phyloP scores from a whole-genome alignment of 179 eudicot genomes.

The Carnegiea gigantea region DNA sequence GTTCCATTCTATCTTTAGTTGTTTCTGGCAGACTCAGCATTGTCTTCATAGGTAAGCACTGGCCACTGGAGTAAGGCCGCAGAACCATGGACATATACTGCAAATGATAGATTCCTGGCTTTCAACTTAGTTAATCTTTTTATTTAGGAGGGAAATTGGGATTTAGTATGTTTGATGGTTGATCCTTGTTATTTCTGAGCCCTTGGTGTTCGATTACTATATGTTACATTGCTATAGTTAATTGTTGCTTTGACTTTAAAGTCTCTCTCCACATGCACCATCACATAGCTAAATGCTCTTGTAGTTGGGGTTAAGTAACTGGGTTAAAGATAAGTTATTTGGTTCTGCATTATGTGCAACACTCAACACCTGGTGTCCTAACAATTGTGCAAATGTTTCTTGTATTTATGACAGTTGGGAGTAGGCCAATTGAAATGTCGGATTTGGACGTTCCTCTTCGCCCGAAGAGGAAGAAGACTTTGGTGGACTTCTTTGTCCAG shows the following conservation, averaged over 20 bases:
- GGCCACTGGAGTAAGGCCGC: neutral
- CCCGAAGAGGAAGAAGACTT: conserved; percentile 78
- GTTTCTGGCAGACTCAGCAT: no score
- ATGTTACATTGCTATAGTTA: neutral
- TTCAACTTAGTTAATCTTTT: neutral
- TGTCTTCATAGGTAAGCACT: neutral
- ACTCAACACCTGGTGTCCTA: neutral
- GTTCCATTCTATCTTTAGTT: no score
- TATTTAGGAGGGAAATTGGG: neutral
- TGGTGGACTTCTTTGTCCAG: conserved; percentile 83
- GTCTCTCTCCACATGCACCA: neutral
- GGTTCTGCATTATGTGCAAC: neutral
- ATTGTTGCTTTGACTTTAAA: neutral
- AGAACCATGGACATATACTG: neutral
- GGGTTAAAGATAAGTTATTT: neutral
- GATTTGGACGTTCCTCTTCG: conserved; percentile 72
- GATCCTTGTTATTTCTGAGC: neutral
- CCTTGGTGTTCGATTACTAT: neutral
- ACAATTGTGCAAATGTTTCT: neutral
- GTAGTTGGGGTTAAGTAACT: neutral
- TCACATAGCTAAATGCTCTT: neutral
- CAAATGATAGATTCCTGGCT: no score
- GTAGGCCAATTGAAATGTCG: conserved; percentile 41
- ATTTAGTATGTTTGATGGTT: neutral
- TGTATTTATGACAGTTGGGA: conserved; percentile 32